Evolutionary conservation across 495 filamentous ascomycete species (phyloP).

Genomic region (Sphaerosporella brunnea): DNA sequence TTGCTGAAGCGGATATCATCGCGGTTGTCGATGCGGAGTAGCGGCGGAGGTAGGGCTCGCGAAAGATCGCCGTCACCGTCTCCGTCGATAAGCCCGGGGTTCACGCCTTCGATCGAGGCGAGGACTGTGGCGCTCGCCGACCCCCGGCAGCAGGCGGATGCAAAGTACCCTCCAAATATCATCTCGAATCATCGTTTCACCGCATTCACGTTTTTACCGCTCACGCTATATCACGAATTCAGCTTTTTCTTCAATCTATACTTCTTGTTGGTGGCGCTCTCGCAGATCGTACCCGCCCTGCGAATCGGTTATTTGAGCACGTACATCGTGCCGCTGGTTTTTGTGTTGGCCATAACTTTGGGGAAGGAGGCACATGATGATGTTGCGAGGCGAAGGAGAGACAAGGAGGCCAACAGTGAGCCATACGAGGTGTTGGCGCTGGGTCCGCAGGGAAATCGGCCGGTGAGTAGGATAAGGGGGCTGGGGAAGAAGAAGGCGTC

Average conservation of each 20-base stretch:
- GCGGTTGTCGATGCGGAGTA: slow-evolving; percentile 13
- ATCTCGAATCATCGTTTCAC: slow-evolving; percentile 98
- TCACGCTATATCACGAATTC: slow-evolving; percentile 94
- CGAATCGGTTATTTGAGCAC: slow-evolving; percentile 89
- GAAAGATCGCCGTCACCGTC: not conserved
- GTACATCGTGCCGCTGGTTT: slow-evolving; percentile 81
- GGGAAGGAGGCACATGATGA: slow-evolving; percentile 96
- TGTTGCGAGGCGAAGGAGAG: slow-evolving; percentile 63
- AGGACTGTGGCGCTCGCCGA: slow-evolving; percentile 11
- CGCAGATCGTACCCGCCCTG: slow-evolving; percentile 73
- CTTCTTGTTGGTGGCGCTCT: slow-evolving; percentile 85
- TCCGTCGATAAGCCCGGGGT: slow-evolving; percentile 13
- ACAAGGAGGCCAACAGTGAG: slow-evolving; percentile 89
- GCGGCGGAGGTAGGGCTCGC: too few species aligned
- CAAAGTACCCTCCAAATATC: slow-evolving; percentile 47
- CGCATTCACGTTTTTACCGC: slow-evolving; percentile 81
- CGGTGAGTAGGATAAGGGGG: slow-evolving; percentile 11
- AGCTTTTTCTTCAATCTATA: slow-evolving; percentile 99
- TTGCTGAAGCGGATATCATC: slow-evolving; percentile 19
- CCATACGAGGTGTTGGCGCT: slow-evolving; percentile 66
- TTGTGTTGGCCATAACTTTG: slow-evolving; percentile 77
- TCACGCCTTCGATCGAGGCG: slow-evolving; percentile 18
- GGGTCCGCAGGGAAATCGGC: not conserved
- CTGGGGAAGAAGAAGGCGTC: slow-evolving; percentile 24
- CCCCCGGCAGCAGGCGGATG: not conserved